phyloP scores from a whole-genome alignment of 768 basidiomycete genomes.

The Auricularia cornea region DNA sequence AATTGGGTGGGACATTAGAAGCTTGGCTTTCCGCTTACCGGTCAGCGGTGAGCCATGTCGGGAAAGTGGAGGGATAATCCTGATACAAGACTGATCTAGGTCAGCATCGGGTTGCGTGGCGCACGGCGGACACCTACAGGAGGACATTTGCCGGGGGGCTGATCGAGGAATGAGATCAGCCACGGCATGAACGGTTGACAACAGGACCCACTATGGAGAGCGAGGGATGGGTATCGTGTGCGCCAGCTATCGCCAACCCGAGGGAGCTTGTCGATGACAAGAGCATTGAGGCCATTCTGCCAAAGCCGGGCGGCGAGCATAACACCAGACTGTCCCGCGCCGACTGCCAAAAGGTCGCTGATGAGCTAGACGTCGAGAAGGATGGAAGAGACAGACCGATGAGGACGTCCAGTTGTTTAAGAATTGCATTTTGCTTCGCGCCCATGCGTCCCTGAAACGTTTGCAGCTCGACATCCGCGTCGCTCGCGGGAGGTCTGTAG shows the following conservation, averaged over 20 bases:
- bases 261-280: conserved; percentile 29
- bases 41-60: conserved; percentile 31
- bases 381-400: conserved; percentile 24
- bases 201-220: conserved; percentile 27
- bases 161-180: conserved; percentile 4
- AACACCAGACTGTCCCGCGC: conserved; percentile 37
- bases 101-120: neutral
- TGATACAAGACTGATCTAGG: conserved; percentile 30
- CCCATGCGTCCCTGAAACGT: neutral
- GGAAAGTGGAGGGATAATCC: conserved; percentile 32
- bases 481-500: neutral
- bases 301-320: conserved; percentile 35
- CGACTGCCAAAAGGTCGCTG: conserved; percentile 22
- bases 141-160: neutral
- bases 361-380: neutral
- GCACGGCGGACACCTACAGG: neutral
- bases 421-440: conserved; percentile 7
- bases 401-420: conserved; percentile 31
- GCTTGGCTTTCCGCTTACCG: neutral
- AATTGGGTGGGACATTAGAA: neutral
- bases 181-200: conserved; percentile 8
- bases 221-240: conserved; percentile 34
- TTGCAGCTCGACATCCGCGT: neutral
- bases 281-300: conserved; percentile 29
- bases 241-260: conserved; percentile 37